A percentile compares a stretch with the other conserved stretches of the same genome.
phyloP scores from a whole-genome alignment of 352 stramenopile species.

The Phytophthora kernoviae region DNA sequence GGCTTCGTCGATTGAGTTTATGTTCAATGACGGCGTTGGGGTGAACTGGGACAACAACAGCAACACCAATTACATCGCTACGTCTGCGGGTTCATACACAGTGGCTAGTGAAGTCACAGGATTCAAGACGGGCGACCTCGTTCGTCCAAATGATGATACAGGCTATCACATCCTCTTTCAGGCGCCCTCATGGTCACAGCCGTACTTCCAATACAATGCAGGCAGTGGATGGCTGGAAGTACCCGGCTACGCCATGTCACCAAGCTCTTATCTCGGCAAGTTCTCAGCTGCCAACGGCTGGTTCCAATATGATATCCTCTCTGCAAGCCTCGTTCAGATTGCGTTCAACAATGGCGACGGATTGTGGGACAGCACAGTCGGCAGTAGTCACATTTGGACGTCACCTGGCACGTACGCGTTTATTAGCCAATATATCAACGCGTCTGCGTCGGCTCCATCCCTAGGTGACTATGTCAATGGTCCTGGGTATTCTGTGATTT shows the following conservation, averaged over 20 bases:
- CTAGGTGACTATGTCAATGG: conserved; percentile 36
- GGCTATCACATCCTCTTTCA: conserved; percentile 39
- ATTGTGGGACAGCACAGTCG: conserved; percentile 50
- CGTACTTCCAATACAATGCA: conserved; percentile 48
- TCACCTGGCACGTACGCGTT: conserved; percentile 39
- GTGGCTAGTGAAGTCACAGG: conserved; percentile 30
- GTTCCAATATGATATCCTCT: conserved; percentile 43
- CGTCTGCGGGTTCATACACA: conserved; percentile 20
- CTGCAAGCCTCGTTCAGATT: conserved; percentile 33
- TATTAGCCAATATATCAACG: conserved; percentile 28
- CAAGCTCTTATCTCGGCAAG: conserved; percentile 35
- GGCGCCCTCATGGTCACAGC: conserved; percentile 27
- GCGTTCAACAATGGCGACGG: conserved; percentile 49
- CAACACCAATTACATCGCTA: conserved; percentile 36
- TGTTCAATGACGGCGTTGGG: conserved; percentile 37
- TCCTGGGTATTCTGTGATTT: conserved; percentile 42
- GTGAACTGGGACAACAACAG: conserved; percentile 43
- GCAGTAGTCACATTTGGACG: conserved; percentile 45
- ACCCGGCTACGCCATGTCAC: conserved; percentile 38
- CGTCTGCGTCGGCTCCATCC: conserved; percentile 18
- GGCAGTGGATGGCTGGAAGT: conserved; percentile 40
- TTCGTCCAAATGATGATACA: conserved; percentile 31
- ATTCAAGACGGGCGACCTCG: conserved; percentile 30
- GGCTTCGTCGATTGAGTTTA: conserved; percentile 28
- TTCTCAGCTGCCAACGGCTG: conserved; percentile 46